These are phyloP conservation scores for Leccinum subtestaceum DNA, from an alignment of 768 basidiomycete genomes.

Conservation along the genomic window DNA sequence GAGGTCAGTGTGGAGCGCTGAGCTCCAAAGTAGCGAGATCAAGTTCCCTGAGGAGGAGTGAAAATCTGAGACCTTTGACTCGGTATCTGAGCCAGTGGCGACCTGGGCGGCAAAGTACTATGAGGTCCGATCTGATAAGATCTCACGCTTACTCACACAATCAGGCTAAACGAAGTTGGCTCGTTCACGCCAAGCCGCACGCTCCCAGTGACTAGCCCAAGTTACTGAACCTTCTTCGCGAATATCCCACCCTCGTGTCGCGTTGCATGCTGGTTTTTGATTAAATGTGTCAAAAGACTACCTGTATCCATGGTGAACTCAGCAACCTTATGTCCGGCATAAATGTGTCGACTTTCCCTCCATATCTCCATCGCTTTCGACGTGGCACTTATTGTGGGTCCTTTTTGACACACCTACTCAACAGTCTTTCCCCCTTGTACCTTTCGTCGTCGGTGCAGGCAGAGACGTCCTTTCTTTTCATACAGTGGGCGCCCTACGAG, in stretches of 20 bases:
- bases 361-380: slow-evolving; percentile 9
- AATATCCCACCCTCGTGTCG: neutral
- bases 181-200: neutral
- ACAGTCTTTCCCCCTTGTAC: neutral
- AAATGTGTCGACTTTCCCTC: slow-evolving; percentile 2
- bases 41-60: neutral
- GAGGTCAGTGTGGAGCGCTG: neutral
- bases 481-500: neutral
- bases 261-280: neutral
- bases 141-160: neutral
- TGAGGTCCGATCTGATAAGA: neutral
- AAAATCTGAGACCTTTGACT: neutral
- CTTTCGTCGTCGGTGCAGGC: slow-evolving; percentile 9
- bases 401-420: slow-evolving; percentile 3
- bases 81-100: neutral
- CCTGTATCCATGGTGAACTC: slow-evolving; percentile 24
- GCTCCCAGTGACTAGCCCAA: neutral
- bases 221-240: slow-evolving; percentile 1
- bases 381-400: neutral
- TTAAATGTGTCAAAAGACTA: neutral
- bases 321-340: slow-evolving; percentile 10
- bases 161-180: neutral
- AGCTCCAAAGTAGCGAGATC: neutral
- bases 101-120: neutral
- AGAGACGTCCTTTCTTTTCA: slow-evolving; percentile 26